Evolutionary conservation across 2,329 filamentous ascomycete species (phyloP), one percentile per base, ranked within the genome.

Genomic region (Geosmithia morbida): DNA sequence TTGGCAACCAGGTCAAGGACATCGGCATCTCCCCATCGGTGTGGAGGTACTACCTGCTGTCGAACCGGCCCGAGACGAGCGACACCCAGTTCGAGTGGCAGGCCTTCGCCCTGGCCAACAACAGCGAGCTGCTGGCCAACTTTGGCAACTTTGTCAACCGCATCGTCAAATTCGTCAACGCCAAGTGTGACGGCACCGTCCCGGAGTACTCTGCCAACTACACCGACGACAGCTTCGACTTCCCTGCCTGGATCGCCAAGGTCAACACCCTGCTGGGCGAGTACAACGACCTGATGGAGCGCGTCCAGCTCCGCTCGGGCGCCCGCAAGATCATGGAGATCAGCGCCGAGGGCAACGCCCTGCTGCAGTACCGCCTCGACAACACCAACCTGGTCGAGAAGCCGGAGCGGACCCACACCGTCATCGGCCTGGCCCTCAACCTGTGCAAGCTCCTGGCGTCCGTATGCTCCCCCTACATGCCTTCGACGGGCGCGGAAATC

Each of bases 61-160:
- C 87, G 43, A 83, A 85, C 61, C 79, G 89, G 48, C 89, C 89
- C 0, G 89, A 96, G 64, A 83, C 81, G 11, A 78, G 83, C 46
- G 89, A 96, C 60, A 84, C 87, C 0, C 85, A 95, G 59, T 95
- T 95, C 62, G 84, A 90, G 61, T 95, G 88, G 88, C 77, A 72
- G 49, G 75, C 82, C 43, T 94, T 95, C 65, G 83, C 92, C 51
- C 75, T 80, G 37, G 74, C 77, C 55, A 95, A 95, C 72, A 95
- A 96, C 70, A 88, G 84, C 58, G 86, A 92, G 60, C 75, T 96
- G n/a, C 65, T 85, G 45, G 81, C 82, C 62, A 85, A 84, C 62
- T 70, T 85, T 41, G 82, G 82, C 48, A 87, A 88, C 63, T 78
- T 87, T 56, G 80, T 84, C 60, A 83, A 85, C 64, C 74, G 83